These are phyloP conservation scores for Cadophora sp. DNA, from an alignment of 2,329 filamentous ascomycete species.

Conservation along the genomic window DNA sequence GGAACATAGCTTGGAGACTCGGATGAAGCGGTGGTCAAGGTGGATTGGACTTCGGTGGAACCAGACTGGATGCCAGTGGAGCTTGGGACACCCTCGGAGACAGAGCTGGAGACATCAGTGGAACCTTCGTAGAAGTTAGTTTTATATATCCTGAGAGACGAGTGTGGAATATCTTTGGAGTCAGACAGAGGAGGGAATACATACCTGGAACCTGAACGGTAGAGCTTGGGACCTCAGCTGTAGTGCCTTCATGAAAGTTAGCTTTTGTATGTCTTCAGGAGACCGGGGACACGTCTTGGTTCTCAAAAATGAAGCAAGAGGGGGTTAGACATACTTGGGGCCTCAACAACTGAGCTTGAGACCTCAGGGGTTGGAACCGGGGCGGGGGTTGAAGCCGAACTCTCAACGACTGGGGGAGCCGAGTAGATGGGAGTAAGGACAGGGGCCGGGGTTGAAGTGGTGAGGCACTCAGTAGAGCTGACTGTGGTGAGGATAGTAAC, in stretches of 20 bases:
- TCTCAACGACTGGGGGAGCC: slow-evolving; percentile 16
- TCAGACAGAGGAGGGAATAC: neutral
- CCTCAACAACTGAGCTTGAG: slow-evolving; percentile 20
- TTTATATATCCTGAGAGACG: neutral
- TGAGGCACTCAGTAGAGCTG: slow-evolving; percentile 24
- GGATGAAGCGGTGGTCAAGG: neutral
- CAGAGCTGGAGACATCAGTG: slow-evolving; percentile 1
- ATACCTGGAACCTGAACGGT: slow-evolving; percentile 11
- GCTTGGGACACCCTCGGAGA: slow-evolving; percentile 12
- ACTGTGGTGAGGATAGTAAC: slow-evolving; percentile 20
- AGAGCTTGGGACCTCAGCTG: slow-evolving; percentile 9
- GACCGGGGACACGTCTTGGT: neutral
- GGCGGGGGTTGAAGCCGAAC: slow-evolving; percentile 5
- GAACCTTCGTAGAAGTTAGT: neutral
- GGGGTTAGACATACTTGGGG: neutral
- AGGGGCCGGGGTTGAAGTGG: slow-evolving; percentile 6
- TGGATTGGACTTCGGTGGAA: slow-evolving; percentile 10
- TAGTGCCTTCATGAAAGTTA: slow-evolving; percentile 1
- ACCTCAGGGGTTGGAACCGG: slow-evolving; percentile 7
- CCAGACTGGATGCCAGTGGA: slow-evolving; percentile 5
- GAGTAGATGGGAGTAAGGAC: slow-evolving; percentile 13
- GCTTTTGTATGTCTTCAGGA: neutral
- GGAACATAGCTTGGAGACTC: slow-evolving; percentile 17
- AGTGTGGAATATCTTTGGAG: neutral
- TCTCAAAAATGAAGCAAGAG: too few relatives aligned